Percentiles rank a stretch among this genome's conserved stretches.
Evolutionary conservation across 2,329 filamentous ascomycete genomes (phyloP).

Genomic region (Atkinsonella hypoxylon): DNA sequence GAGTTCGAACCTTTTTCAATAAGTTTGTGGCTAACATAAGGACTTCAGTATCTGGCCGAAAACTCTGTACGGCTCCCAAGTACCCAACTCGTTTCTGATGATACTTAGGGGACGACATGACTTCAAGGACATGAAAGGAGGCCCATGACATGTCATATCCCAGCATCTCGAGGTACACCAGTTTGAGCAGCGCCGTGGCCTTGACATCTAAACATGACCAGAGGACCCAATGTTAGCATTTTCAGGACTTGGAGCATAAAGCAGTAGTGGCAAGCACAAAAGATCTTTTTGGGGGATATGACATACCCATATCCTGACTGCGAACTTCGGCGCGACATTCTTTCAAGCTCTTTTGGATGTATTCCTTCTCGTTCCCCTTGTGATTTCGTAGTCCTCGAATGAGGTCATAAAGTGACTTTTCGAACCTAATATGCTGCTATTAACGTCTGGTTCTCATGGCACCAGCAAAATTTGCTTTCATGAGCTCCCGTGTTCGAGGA

Average conservation of each 20-base stretch:
- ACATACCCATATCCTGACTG: slow-evolving; percentile 80
- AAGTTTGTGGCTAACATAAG: slow-evolving; percentile 95
- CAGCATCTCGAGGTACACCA: slow-evolving; percentile 98
- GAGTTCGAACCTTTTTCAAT: slow-evolving; percentile 68
- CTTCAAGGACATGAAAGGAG: slow-evolving; percentile 93
- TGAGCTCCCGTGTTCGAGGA: neutral
- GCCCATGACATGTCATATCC: slow-evolving; percentile 99
- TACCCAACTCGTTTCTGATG: slow-evolving; percentile 93
- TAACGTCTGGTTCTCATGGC: neutral
- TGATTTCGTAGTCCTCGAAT: slow-evolving; percentile 91
- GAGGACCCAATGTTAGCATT: neutral
- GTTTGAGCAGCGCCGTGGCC: slow-evolving; percentile 86
- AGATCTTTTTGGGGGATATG: neutral
- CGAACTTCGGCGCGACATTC: slow-evolving; percentile 92
- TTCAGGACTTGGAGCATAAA: neutral
- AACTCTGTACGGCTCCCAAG: slow-evolving; percentile 89
- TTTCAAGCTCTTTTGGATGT: slow-evolving; percentile 84
- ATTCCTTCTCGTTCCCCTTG: slow-evolving; percentile 89
- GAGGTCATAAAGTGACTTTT: slow-evolving; percentile 98
- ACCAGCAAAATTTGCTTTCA: neutral
- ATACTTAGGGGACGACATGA: slow-evolving; percentile 95
- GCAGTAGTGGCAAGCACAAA: neutral
- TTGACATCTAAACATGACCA: slow-evolving; percentile 58
- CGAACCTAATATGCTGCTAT: slow-evolving; percentile 56
- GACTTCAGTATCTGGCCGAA: slow-evolving; percentile 89